These are phyloP conservation scores for Emmonsiellopsis sp. DNA, from an alignment of 2,329 filamentous ascomycete genomes.

Conservation along the genomic window DNA sequence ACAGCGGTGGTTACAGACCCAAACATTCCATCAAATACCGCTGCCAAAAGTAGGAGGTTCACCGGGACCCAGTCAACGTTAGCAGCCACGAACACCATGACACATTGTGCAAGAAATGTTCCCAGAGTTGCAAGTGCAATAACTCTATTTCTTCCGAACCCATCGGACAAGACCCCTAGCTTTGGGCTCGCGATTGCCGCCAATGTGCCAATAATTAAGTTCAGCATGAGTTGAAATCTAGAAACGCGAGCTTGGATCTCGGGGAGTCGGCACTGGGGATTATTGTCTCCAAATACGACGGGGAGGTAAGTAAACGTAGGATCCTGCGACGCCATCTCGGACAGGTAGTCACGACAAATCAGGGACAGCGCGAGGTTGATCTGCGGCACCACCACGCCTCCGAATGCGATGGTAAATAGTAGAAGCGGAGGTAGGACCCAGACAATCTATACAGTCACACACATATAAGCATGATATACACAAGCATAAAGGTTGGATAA, in stretches of 20 bases:
- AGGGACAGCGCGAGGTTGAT: slow-evolving; percentile 77
- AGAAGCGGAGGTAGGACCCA: slow-evolving; percentile 78
- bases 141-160: slow-evolving; percentile 68
- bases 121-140: slow-evolving; percentile 65
- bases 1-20: slow-evolving; percentile 83
- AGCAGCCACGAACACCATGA: slow-evolving; percentile 69
- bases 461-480: neutral
- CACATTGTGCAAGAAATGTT: slow-evolving; percentile 62
- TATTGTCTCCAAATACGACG: slow-evolving; percentile 57
- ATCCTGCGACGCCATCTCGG: slow-evolving; percentile 52
- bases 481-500: slow-evolving; percentile 1
- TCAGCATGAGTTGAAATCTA: slow-evolving; percentile 67
- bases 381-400: slow-evolving; percentile 75
- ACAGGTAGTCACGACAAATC: slow-evolving; percentile 74
- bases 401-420: slow-evolving; percentile 76
- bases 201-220: slow-evolving; percentile 63
- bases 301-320: slow-evolving; percentile 53
- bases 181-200: slow-evolving; percentile 75
- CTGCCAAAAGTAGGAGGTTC: slow-evolving; percentile 67
- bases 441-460: slow-evolving; percentile 48
- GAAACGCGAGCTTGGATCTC: slow-evolving; percentile 70
- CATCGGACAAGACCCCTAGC: slow-evolving; percentile 75
- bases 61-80: slow-evolving; percentile 66
- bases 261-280: slow-evolving; percentile 69
- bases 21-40: slow-evolving; percentile 68